Evolutionary conservation across 23 red algal species (phyloP), one percentile per base, ranked within the genome.

Genomic region (Cyanidiococcus yangmingshanensis): DNA sequence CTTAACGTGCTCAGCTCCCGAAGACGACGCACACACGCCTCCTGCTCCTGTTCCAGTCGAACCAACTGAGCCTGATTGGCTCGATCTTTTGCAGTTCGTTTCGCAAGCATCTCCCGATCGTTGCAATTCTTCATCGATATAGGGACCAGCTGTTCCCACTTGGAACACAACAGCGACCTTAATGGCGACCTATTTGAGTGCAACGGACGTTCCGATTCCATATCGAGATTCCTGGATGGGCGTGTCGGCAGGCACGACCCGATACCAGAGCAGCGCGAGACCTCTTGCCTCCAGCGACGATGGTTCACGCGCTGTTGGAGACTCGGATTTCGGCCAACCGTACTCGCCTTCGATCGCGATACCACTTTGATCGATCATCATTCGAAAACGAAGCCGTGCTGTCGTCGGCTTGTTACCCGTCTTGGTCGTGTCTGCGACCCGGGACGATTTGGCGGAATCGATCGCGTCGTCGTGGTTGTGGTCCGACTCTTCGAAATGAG

Each of bases 341-440:
- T 71, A 71, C 16, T 12, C 32, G 63, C 63, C 63, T 30, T 71
- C 63, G 27, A 71, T 32, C 63, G 32, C 63, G 16, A 71, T 7
- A 30, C 63, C 63, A 71, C 63, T 71, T 7, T 25, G n/a, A 29
- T 71, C 63, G 63, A 71, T 7, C n/a, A 71, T 21, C 45, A 54
- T 7, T 21, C 45, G 45, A 54, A 54, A 54, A 21, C 21, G 45
- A 54, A 54, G 45, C 21, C 12, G 12, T 7, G 45, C 7, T 21
- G 45, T 54, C 12, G 12, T 54, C 7, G 7, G 12, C 45, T 7
- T 21, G 21, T 54, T 54, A 7, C 12, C 12, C 21, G 45, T 7
- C 21, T 54, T 7, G 12, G 7, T 54, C 45, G 12, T 7, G 12
- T 15, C 21, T 7, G 12, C 12, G 12, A 15, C 21, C 45, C 45